Conservation (phyloP, 78 protist species). For the Dictyostelium purpureum region DNA sequence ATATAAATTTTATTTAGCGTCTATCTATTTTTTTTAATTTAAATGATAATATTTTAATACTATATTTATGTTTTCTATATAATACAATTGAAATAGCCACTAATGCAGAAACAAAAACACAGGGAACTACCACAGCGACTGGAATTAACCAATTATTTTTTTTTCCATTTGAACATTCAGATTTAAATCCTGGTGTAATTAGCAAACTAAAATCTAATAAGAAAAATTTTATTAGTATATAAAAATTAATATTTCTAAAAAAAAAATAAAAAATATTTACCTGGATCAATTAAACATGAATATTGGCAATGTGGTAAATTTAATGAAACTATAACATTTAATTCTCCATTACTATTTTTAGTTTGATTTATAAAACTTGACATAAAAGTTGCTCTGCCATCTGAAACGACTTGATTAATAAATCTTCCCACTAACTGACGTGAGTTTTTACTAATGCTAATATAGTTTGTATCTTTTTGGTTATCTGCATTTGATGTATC, state of each 20-base stretch:
- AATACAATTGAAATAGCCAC: neutral
- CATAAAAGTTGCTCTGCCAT: neutral
- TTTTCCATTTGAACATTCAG: neutral
- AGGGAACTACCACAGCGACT: neutral
- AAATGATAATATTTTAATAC: neutral
- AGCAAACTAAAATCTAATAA: neutral
- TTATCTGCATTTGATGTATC: neutral
- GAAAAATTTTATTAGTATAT: too few species aligned
- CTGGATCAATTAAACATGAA: constrained; percentile 24
- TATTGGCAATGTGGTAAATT: neutral
- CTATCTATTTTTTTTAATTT: neutral
- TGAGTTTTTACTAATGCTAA: neutral
- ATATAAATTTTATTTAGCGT: too few species aligned
- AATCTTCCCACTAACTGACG: neutral
- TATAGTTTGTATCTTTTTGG: neutral
- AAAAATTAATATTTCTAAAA: too few species aligned
- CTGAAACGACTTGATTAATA: neutral
- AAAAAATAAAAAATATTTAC: neutral
- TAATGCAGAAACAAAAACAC: neutral
- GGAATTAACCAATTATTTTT: neutral
- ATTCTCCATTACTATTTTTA: neutral
- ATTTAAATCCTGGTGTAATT: neutral
- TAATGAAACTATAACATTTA: neutral
- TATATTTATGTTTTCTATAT: neutral
- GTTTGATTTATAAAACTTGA: neutral